A percentile compares a stretch with the other conserved stretches of the same genome.
These are phyloP conservation scores for Agarophyton chilense DNA, from an alignment of 23 red algal species.

Conservation along the genomic window DNA sequence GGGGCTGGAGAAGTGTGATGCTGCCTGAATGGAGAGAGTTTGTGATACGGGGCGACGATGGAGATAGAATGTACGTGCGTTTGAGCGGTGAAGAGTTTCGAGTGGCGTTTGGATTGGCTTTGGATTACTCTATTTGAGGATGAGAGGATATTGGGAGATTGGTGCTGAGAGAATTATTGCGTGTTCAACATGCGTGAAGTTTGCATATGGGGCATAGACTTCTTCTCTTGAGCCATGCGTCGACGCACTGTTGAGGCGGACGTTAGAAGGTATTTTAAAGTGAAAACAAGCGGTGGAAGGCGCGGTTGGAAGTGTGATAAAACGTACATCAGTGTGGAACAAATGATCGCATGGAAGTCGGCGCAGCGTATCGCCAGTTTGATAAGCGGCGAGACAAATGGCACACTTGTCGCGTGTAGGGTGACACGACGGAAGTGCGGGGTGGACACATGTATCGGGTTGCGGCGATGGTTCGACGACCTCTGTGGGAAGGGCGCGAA, in stretches of 20 bases:
- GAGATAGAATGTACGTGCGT: slow-evolving; percentile 63
- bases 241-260: slow-evolving; percentile 21
- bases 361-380: slow-evolving; percentile 10
- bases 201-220: slow-evolving; percentile 60
- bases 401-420: slow-evolving; percentile 23
- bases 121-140: slow-evolving; percentile 50
- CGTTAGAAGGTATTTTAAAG: not conserved
- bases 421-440: not conserved
- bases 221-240: slow-evolving; percentile 44
- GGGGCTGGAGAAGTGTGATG: slow-evolving; percentile 54
- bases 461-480: not conserved
- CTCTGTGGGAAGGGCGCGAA: slow-evolving; percentile 33
- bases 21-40: slow-evolving; percentile 55
- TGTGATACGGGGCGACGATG: slow-evolving; percentile 12
- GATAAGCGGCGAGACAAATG: slow-evolving; percentile 42
- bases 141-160: not conserved
- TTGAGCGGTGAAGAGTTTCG: slow-evolving; percentile 51
- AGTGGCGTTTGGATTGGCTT: slow-evolving; percentile 33
- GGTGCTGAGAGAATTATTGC: not conserved
- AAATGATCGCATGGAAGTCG: slow-evolving; percentile 32
- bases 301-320: too few relatives aligned
- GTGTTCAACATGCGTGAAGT: slow-evolving; percentile 24
- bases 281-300: not conserved
- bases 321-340: slow-evolving; percentile 57
- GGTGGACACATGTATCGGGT: not conserved